phyloP scores from a whole-genome alignment of 108 stramenopile genomes.

The Pseudonitzschia pungens region DNA sequence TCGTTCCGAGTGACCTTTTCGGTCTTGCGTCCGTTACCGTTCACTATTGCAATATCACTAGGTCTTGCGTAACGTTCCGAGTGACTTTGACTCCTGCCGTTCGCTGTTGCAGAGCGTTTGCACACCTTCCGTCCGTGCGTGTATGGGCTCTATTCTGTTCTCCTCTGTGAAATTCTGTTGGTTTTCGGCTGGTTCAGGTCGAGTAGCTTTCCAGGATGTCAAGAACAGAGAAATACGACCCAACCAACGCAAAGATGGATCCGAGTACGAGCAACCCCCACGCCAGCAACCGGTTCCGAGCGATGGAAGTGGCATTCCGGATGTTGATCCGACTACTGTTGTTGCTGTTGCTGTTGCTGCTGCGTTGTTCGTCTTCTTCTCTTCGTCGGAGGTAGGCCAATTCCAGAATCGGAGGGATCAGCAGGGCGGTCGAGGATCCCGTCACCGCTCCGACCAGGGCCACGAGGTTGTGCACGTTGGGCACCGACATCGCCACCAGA shows the following conservation, averaged over 20 bases:
- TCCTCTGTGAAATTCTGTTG: no score
- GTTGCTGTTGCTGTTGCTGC: slow-evolving; percentile 5
- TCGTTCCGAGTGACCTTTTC: no score
- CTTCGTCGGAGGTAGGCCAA: slow-evolving; percentile 45
- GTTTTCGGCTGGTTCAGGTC: neutral
- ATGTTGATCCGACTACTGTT: no score
- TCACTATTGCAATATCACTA: no score
- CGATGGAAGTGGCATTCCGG: slow-evolving; percentile 9
- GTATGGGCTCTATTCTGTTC: no score
- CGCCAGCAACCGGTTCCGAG: slow-evolving; percentile 30
- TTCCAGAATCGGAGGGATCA: slow-evolving; percentile 71
- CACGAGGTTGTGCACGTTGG: slow-evolving; percentile 68
- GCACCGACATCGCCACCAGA: slow-evolving; percentile 54
- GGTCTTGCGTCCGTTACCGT: no score
- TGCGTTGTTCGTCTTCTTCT: slow-evolving; percentile 22
- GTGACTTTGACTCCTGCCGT: no score
- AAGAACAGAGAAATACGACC: slow-evolving; percentile 43
- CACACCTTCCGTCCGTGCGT: no score
- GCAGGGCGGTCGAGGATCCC: slow-evolving; percentile 59
- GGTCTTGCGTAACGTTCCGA: no score
- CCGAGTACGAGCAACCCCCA: slow-evolving; percentile 42
- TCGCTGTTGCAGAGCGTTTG: no score
- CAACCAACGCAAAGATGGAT: slow-evolving; percentile 43
- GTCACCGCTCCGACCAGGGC: slow-evolving; percentile 68
- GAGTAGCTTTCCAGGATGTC: slow-evolving; percentile 39